A percentile compares a stretch with the other conserved stretches of the same genome.
These are phyloP conservation scores for Ceratocystis destructans DNA, from an alignment of 2,329 filamentous ascomycete genomes.

Conservation along the genomic window DNA sequence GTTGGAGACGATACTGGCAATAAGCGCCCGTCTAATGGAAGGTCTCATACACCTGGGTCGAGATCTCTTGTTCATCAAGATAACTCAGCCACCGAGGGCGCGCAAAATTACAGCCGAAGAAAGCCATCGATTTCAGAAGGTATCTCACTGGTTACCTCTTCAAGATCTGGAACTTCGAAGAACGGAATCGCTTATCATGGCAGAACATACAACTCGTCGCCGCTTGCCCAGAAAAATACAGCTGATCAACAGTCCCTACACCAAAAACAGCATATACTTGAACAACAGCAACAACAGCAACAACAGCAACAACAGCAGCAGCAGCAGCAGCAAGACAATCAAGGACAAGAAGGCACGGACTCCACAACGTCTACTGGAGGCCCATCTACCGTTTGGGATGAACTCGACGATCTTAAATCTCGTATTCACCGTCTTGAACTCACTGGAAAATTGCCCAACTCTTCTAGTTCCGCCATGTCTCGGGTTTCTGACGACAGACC, in stretches of 20 bases:
- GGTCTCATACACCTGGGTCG: conserved; percentile 29
- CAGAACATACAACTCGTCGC: conserved; percentile 45
- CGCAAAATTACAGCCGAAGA: conserved; percentile 21
- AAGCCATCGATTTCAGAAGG: conserved; percentile 38
- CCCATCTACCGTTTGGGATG: conserved; percentile 92
- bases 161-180: conserved; percentile 35
- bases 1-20: conserved; percentile 25
- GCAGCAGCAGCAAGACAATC: conserved; percentile 25
- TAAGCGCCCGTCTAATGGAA: conserved; percentile 3
- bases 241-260: conserved; percentile 23
- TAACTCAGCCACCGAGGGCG: conserved; percentile 23
- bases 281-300: conserved; percentile 22
- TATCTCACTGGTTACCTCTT: conserved; percentile 27
- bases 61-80: conserved; percentile 38
- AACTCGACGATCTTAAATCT: conserved; percentile 88
- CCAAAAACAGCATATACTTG: conserved; percentile 21
- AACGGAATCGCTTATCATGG: conserved; percentile 28
- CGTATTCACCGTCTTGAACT: conserved; percentile 81
- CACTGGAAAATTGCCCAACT: conserved; percentile 73
- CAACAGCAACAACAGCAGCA: conserved; percentile 23
- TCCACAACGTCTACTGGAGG: conserved; percentile 80
- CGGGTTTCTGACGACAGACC: conserved; percentile 67
- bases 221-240: conserved; percentile 37
- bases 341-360: conserved; percentile 55
- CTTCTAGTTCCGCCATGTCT: conserved; percentile 66